Base-by-base conservation (phyloP, 306 rosid species). In the Cotoneaster glaucophyllus region DNA sequence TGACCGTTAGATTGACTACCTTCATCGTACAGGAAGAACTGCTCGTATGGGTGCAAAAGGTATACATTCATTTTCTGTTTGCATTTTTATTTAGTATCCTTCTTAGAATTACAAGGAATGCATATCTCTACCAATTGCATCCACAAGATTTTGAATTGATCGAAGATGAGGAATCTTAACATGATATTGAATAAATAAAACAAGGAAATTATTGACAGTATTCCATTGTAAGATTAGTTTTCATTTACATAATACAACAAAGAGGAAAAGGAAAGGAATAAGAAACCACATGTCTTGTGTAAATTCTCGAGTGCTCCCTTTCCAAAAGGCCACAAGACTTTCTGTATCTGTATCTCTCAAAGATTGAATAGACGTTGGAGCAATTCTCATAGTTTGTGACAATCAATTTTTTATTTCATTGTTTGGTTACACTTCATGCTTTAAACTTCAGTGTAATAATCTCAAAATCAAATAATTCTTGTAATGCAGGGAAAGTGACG, bases 41-140 rank as follows among this genome's bases (percentile, higher is more conserved):
- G 98, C 98, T 77, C 98, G 98, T 11, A 93, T 93, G 98, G 97
- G 98, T 73, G 97, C 97, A 57, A 91, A 93, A 91, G 98, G 98
- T 93, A 69, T 18, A 53, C 56, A 61, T 43, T 1, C 8, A 22
- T 61, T 4, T 57, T 22, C 17, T 56, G 15, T 25, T 56, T 4
- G 52, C 18, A 45, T 11, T 44, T 45, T 45, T 45, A 45, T 45
- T 48, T 48, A 15, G 8, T 48, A 15, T 48, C 54, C 21, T 48
- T 48, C 8, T 48, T 48, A 63, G 43, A 17, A 37, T 15, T 17
- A 29, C 9, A 0, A 4, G 26, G 41, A 63, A 29, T 29, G 67
- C 3, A 8, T 39, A 41, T 59, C 28, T 22, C 17, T 32, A 41
- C 4, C 44, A 34, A 34, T 4, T 34, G 4, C 26, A 32, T 9